Evolutionary conservation across 2,329 filamentous ascomycete genomes (phyloP), one percentile per base, ranked within the genome.

Genomic region (Chaetomiaceae sp.): DNA sequence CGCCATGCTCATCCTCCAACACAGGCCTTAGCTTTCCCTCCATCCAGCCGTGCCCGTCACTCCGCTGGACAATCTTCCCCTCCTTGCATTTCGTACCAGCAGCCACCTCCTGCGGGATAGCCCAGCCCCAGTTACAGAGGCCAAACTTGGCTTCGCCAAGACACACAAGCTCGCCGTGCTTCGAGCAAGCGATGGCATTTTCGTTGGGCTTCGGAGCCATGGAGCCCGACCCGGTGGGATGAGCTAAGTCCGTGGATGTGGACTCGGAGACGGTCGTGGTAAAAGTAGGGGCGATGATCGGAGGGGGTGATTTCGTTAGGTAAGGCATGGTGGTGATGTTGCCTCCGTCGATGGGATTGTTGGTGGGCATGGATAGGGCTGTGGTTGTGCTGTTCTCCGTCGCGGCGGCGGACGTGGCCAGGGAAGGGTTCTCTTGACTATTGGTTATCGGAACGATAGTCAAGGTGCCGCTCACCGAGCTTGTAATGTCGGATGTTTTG

Each of bases 81-180:
- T 47, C 47, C n/a, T 40, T 27, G 25, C 55, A 59, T n/a, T 30
- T 4, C 3, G 55, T 59, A 6, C 53, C 55, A 1, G 6, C 21
- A 2, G 44, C 44, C 21, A 58, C 29, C 11, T 14, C 11, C 33
- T 59, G 53, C 9, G 42, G 36, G 2, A 47, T 25, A 1, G 48
- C 52, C 47, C 44, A 53, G 11, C 55, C 55, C 43, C 41, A 41
- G 34, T 51, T 50, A 11, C 55, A 59, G 10, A 56, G 8, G 7
- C 57, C 57, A 44, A 52, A 59, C 18, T 13, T 21, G 6, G 18
- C 29, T 5, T 32, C 29, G 5, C 36, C 51, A 4, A 59, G 18
- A 11, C 57, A 59, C 9, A 59, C n/a, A 5, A 53, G 23, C 29
- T 16, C 37, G 21, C 56, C 56, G 13, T 58, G 30, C 14, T 9